Conservation (phyloP, 805 yeast genomes). For the Kluyveromyces starmeri region DNA sequence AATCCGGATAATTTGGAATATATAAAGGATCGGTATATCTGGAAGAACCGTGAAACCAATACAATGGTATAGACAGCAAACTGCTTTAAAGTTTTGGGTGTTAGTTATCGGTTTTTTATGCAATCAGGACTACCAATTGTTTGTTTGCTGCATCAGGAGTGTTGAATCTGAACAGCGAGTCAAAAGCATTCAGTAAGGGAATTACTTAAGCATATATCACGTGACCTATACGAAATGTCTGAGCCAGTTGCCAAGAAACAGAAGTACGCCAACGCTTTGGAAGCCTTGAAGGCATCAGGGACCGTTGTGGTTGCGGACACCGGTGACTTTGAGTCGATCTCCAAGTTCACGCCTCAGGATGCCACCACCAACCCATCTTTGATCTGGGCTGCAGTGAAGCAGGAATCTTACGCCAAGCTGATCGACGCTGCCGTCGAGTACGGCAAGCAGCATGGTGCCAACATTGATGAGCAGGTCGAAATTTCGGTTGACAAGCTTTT, state of each 20-base stretch:
- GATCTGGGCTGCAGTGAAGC: constrained; percentile 90
- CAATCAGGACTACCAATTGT: too few relatives aligned
- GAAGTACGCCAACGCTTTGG: constrained; percentile 60
- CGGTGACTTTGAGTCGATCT: constrained; percentile 97
- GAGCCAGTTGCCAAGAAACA: constrained; percentile 27
- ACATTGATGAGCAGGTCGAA: constrained; percentile 52
- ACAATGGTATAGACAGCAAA: too few relatives aligned
- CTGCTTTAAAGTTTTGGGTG: too few relatives aligned
- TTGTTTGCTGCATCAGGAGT: too few relatives aligned
- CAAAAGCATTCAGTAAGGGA: too few relatives aligned
- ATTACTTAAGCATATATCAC: too few relatives aligned
- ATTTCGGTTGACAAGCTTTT: constrained; percentile 85
- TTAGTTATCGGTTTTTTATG: too few relatives aligned
- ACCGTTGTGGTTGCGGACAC: constrained; percentile 97
- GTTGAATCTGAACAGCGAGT: too few relatives aligned
- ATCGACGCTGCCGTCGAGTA: constrained; percentile 86
- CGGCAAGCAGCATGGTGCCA: constrained; percentile 57
- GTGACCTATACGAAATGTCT: constrained; percentile 14
- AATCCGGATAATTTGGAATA: too few relatives aligned
- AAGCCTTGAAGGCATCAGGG: constrained; percentile 88
- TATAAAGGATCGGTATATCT: too few relatives aligned
- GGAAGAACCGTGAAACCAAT: too few relatives aligned
- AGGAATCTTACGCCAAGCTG: constrained; percentile 78
- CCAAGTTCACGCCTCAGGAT: constrained; percentile 97
- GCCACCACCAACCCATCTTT: constrained; percentile 98